A percentile compares a stretch with the other conserved stretches of the same genome.
phyloP scores from a whole-genome alignment of 345 rosid species.

The Brassica cretica region DNA sequence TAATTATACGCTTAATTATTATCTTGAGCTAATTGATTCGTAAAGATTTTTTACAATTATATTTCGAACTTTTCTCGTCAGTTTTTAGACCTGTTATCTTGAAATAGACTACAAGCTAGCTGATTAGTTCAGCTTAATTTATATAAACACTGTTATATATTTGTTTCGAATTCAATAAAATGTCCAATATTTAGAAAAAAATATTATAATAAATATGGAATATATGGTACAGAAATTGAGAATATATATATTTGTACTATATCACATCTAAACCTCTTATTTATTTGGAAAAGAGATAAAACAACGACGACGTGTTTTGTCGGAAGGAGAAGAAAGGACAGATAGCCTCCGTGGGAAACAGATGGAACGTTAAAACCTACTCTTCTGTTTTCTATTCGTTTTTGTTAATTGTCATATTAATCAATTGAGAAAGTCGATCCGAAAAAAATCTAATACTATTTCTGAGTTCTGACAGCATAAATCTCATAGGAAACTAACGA shows the following conservation, averaged over 20 bases:
- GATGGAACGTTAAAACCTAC: conserved; percentile 27
- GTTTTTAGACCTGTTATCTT: no score
- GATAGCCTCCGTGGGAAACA: conserved; percentile 35
- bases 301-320: conserved; percentile 37
- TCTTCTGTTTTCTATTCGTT: conserved; percentile 7
- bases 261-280: not conserved
- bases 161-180: no score
- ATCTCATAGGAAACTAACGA: conserved; percentile 38
- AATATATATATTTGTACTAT: not conserved
- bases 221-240: no score
- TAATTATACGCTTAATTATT: not conserved
- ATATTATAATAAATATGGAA: no score
- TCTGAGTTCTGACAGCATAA: conserved; percentile 32
- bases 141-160: no score
- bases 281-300: not conserved
- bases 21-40: not conserved
- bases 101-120: no score
- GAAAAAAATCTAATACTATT: conserved; percentile 13
- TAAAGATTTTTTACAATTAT: no score
- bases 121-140: no score
- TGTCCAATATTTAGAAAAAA: no score
- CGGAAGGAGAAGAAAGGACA: conserved; percentile 40
- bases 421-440: not conserved
- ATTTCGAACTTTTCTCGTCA: no score
- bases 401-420: not conserved